These are phyloP conservation scores for Erysimum cheiri DNA, from an alignment of 441 rosid genomes.

Conservation along the genomic window DNA sequence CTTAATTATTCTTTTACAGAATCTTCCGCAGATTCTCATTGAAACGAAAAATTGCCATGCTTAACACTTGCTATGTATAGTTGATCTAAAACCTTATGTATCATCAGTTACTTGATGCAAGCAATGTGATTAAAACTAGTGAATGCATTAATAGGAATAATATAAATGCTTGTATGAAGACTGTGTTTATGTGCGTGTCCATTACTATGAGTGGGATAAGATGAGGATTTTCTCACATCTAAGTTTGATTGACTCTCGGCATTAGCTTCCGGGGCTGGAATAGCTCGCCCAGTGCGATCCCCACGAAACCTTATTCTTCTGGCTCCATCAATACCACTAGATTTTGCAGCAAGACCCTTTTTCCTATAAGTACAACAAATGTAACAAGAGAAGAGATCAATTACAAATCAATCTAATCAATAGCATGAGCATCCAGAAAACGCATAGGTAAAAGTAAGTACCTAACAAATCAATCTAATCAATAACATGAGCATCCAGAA, in stretches of 20 bases:
- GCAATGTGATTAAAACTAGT: constrained; percentile 5
- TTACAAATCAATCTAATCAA: constrained; percentile 23
- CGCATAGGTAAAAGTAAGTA: constrained; percentile 34
- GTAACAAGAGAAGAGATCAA: constrained; percentile 34
- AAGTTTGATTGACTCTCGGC: constrained; percentile 84
- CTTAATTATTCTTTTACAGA: neutral
- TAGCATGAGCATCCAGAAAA: constrained; percentile 17
- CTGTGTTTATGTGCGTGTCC: constrained; percentile 12
- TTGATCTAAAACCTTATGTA: constrained; percentile 1
- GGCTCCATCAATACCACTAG: constrained; percentile 61
- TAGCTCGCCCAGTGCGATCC: constrained; percentile 73
- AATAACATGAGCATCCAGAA: constrained; percentile 16
- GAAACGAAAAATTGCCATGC: neutral
- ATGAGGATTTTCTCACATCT: constrained; percentile 50
- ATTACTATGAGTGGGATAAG: constrained; percentile 5
- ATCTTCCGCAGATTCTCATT: neutral
- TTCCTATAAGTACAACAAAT: constrained; percentile 53
- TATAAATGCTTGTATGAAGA: constrained; percentile 16
- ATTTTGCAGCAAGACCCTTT: constrained; percentile 63
- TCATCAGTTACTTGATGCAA: neutral
- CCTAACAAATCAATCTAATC: no score
- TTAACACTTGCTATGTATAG: neutral
- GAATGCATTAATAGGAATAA: neutral
- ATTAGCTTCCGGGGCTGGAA: constrained; percentile 94
- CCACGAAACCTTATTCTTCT: constrained; percentile 60